Evolutionary conservation across 805 yeast species (phyloP), one percentile per base, ranked within the genome.

Genomic region (Saccharomycopsis selenospora): DNA sequence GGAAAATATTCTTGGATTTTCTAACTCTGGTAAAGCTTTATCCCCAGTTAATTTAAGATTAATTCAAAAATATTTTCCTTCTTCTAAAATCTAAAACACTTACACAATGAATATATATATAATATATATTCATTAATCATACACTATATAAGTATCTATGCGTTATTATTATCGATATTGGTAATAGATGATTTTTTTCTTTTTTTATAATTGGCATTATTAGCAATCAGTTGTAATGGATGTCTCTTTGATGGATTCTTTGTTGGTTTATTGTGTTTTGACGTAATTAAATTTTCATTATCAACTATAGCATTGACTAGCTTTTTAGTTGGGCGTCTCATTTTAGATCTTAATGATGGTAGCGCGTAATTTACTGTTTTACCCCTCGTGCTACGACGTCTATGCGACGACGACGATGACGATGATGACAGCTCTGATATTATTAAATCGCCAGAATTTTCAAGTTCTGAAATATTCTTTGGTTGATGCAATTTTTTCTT

Each of bases 291-390:
- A 8, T 8, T 11, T 7, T 11, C 29, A 11, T 7, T 33, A 24
- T 62, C 68, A 5, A 63, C 67, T 1, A 81, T 77, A 1, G 89
- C 89, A 61, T 79, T 85, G 2, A 77, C 77, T 40, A 80, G 65
- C 53, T 72, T 70, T 26, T 68, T 82, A 0, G 80, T 69, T 28
- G 77, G 79, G 55, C 91, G 70, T 59, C 95, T 73, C 81, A 82
- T 72, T 59, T 84, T 85, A 13, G 73, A 75, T 36, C 84, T 68
- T 46, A 83, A 62, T 1, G 90, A 79, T 0, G 89, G 88, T 28
- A 79, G 69, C 17, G 79, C 78, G 57, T 86, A 86, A 60, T 79
- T 77, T 4, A 86, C 77, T 8, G 74, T 71, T 50, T 74, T 77
- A 3, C 79, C 73, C 20, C 79, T 66, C 22, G 87, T 69, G 49